These are phyloP conservation scores for Flaveria floridana DNA, from an alignment of 140 eudicot genomes.

Conservation along the genomic window DNA sequence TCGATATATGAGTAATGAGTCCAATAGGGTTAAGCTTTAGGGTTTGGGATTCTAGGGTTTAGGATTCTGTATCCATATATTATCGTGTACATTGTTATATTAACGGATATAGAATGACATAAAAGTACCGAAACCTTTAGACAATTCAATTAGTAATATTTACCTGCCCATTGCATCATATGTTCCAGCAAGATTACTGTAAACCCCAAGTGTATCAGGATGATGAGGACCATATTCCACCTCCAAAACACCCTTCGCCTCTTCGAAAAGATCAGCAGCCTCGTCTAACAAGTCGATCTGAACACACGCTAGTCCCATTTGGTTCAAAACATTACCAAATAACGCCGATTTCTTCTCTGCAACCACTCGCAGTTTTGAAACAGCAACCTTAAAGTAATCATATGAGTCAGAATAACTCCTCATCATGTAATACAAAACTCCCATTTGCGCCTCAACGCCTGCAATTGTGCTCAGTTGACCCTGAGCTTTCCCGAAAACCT, in stretches of 20 bases:
- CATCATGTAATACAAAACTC: constrained; percentile 70
- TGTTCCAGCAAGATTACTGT: constrained; percentile 94
- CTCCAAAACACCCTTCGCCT: constrained; percentile 75
- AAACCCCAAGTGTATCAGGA: constrained; percentile 85
- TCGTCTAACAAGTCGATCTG: constrained; percentile 66
- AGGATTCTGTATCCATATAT: neutral
- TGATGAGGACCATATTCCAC: constrained; percentile 83
- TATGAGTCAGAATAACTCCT: constrained; percentile 67
- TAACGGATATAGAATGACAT: neutral
- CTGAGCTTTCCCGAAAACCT: constrained; percentile 54
- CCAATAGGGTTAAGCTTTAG: neutral
- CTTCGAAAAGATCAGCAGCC: constrained; percentile 86
- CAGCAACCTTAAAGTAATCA: constrained; percentile 54
- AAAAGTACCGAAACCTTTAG: neutral
- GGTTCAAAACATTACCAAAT: constrained; percentile 80
- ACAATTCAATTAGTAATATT: neutral
- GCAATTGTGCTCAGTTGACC: constrained; percentile 78
- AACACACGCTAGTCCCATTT: constrained; percentile 87
- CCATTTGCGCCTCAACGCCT: constrained; percentile 92
- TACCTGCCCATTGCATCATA: constrained; percentile 99
- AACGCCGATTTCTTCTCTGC: constrained; percentile 79
- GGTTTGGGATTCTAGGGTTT: neutral
- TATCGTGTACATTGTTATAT: neutral
- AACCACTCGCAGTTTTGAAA: constrained; percentile 50
- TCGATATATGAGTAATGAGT: no score